These are phyloP conservation scores for Pleurotus giganteus DNA, from an alignment of 768 basidiomycete genomes.

Conservation along the genomic window DNA sequence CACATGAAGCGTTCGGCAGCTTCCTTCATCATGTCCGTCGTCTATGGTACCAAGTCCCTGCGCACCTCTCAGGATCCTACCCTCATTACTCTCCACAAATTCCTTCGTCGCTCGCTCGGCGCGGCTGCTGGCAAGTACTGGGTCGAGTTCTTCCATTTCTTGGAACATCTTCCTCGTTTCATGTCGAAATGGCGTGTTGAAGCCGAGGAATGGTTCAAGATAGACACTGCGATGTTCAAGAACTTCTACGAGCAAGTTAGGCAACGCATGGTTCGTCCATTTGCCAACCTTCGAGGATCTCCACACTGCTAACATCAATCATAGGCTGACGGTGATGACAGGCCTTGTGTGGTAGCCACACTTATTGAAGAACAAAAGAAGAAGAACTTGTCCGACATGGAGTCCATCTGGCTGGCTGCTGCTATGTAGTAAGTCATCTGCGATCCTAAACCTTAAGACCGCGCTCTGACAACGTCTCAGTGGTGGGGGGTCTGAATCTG, in stretches of 20 bases:
- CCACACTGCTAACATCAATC: neutral
- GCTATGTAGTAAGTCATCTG: constrained; percentile 1
- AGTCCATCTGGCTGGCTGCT: constrained; percentile 6
- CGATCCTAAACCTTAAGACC: neutral
- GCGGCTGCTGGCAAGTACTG: constrained; percentile 35
- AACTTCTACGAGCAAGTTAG: constrained; percentile 11
- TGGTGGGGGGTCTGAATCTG: neutral
- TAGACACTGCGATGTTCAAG: constrained; percentile 12
- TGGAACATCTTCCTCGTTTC: constrained; percentile 27
- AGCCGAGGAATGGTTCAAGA: constrained; percentile 17
- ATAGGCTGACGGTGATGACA: constrained; percentile 3
- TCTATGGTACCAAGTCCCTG: constrained; percentile 12
- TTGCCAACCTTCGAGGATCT: too few relatives aligned
- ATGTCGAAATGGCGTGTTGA: constrained; percentile 28
- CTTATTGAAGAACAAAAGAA: constrained; percentile 9
- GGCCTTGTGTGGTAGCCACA: constrained; percentile 3
- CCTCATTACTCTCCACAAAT: constrained; percentile 12
- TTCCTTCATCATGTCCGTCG: constrained; percentile 13
- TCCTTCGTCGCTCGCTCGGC: constrained; percentile 23
- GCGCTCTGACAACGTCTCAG: neutral
- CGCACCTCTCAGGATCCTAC: constrained; percentile 29
- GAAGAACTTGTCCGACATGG: constrained; percentile 4
- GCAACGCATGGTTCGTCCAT: neutral
- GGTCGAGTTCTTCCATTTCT: constrained; percentile 34
- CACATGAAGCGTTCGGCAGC: constrained; percentile 21